Percentiles rank a stretch among this genome's conserved stretches.
phyloP scores from a whole-genome alignment of 2,329 filamentous ascomycete genomes.

The Calonectria pseudoreteaudii region DNA sequence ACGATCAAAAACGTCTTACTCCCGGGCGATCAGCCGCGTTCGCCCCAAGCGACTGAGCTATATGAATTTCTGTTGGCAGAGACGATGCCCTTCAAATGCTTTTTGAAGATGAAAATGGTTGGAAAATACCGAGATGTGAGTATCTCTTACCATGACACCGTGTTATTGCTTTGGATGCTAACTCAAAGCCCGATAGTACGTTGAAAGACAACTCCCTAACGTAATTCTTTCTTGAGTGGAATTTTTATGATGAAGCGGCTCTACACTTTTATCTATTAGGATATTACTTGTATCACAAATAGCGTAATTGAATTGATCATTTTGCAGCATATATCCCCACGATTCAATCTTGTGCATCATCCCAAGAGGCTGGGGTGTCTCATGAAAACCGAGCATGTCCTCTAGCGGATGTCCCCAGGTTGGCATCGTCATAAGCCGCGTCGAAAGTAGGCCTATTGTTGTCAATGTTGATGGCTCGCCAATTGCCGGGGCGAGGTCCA shows the following conservation, averaged over 20 bases:
- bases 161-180: not conserved
- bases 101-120: not conserved
- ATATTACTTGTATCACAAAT: too few species aligned
- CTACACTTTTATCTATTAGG: too few species aligned
- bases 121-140: not conserved
- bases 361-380: too few species aligned
- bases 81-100: not conserved
- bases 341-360: too few species aligned
- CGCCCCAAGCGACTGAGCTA: not conserved
- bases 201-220: not conserved
- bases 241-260: too few species aligned
- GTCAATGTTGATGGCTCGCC: too few species aligned
- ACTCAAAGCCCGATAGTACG: not conserved
- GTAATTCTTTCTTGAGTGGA: not conserved
- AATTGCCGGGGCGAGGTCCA: too few species aligned
- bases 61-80: not conserved
- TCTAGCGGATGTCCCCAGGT: too few species aligned
- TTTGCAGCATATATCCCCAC: not conserved
- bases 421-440: too few species aligned
- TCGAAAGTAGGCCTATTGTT: too few species aligned
- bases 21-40: not conserved
- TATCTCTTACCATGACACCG: not conserved
- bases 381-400: too few species aligned
- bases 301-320: not conserved
- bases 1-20: not conserved